Evolutionary conservation across 2,329 filamentous ascomycete genomes (phyloP).

Genomic region (Paracorniculantispora psalliotae): DNA sequence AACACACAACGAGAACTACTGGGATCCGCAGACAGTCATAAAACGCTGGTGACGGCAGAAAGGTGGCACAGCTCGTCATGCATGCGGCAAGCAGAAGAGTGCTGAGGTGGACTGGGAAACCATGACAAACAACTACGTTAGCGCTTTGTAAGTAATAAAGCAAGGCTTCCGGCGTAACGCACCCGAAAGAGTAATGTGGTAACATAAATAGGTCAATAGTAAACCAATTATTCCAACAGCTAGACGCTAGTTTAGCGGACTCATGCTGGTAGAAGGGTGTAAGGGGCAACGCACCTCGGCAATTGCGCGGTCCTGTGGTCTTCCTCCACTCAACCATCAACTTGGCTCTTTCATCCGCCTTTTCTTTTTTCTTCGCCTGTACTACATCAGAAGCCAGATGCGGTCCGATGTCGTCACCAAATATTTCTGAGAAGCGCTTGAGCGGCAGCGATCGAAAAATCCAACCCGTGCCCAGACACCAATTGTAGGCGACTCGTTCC

Average conservation of each 20-base stretch:
- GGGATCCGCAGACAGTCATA: too few species aligned
- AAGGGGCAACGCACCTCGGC: not conserved
- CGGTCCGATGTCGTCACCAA: not conserved
- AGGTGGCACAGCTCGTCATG: too few species aligned
- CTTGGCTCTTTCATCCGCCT: not conserved
- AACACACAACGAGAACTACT: too few species aligned
- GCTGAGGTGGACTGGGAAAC: too few species aligned
- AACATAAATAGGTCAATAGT: not conserved
- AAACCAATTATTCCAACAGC: not conserved
- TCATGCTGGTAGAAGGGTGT: too few species aligned
- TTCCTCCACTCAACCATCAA: not conserved
- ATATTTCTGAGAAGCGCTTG: not conserved
- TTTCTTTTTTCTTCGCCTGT: not conserved
- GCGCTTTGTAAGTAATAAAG: too few species aligned
- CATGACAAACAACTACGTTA: too few species aligned
- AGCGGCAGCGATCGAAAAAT: not conserved
- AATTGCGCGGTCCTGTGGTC: not conserved
- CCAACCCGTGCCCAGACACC: not conserved
- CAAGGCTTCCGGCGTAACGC: too few species aligned
- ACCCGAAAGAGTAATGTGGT: not conserved
- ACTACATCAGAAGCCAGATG: not conserved
- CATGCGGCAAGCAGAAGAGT: too few species aligned
- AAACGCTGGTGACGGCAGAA: too few species aligned
- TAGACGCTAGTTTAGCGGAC: not conserved
- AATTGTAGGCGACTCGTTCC: not conserved